Evolutionary conservation across 768 basidiomycete genomes (phyloP).

Genomic region (Rubroboletus pulcherrimus): DNA sequence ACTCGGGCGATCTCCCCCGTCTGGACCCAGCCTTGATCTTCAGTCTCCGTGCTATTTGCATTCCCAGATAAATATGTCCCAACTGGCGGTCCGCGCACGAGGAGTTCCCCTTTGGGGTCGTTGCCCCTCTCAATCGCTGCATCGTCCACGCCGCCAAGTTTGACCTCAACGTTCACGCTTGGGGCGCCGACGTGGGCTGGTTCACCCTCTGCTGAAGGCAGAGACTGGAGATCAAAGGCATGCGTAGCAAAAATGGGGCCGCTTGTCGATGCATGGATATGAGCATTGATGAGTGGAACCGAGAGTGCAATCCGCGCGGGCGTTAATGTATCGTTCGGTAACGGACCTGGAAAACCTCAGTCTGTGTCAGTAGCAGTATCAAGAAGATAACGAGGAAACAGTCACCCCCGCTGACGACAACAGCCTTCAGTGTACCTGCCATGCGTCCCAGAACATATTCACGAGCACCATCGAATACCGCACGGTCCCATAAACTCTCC

Average conservation of each 20-base stretch:
- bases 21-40: conserved; percentile 41
- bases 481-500: conserved; percentile 81
- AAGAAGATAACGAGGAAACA: conserved; percentile 2
- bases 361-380: background rate
- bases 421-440: conserved; percentile 59
- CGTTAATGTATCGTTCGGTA: conserved; percentile 49
- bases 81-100: conserved; percentile 72
- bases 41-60: conserved; percentile 37
- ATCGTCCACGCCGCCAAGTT: conserved; percentile 70
- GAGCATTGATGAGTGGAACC: conserved; percentile 66
- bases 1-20: conserved; percentile 45
- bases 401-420: conserved; percentile 72
- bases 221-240: conserved; percentile 79
- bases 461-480: conserved; percentile 70
- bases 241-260: conserved; percentile 83
- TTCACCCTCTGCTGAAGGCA: conserved; percentile 39
- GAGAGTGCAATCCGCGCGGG: conserved; percentile 73
- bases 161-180: conserved; percentile 78
- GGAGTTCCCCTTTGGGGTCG: conserved; percentile 60
- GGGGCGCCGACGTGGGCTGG: conserved; percentile 69
- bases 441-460: conserved; percentile 55
- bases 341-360: conserved; percentile 36
- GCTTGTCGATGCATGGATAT: conserved; percentile 57
- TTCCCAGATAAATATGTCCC: conserved; percentile 41
- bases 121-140: conserved; percentile 56